Percentiles rank a stretch among this genome's conserved stretches.
Conservation (phyloP, 257 asterid genomes). For the Lantana camara region DNA sequence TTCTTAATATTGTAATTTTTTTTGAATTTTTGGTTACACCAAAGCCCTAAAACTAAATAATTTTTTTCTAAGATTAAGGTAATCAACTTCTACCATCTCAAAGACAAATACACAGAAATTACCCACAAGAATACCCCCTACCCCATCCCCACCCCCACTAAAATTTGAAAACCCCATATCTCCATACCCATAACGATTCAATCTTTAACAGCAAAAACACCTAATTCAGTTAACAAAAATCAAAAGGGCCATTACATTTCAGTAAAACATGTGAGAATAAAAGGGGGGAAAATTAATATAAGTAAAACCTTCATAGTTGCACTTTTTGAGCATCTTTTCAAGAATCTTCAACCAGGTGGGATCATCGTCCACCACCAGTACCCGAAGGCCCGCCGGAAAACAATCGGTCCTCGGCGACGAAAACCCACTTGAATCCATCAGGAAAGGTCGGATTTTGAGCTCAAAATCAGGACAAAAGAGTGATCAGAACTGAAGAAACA, state of each 20-base stretch:
- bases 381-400: conserved; percentile 92
- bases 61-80: background rate
- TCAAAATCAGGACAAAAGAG: conserved; percentile 31
- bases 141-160: background rate
- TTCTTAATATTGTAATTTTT: background rate
- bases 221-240: background rate
- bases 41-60: background rate
- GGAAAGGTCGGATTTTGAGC: conserved; percentile 22
- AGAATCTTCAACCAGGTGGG: conserved; percentile 97
- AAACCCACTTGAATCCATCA: conserved; percentile 69
- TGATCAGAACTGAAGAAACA: conserved; percentile 31
- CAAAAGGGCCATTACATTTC: conserved; percentile 29
- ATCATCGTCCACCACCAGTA: conserved; percentile 96
- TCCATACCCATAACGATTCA: conserved; percentile 15
- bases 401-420: conserved; percentile 62
- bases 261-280: background rate
- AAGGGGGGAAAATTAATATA: background rate
- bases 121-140: background rate
- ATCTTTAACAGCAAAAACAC: conserved; percentile 8
- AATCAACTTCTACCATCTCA: conserved; percentile 8
- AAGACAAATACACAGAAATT: background rate
- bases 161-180: background rate
- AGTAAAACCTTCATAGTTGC: conserved; percentile 78
- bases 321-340: conserved; percentile 95
- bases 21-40: background rate